Conservation (phyloP, 192 early-diverging fungal species). For the Geranomyces variabilis region DNA sequence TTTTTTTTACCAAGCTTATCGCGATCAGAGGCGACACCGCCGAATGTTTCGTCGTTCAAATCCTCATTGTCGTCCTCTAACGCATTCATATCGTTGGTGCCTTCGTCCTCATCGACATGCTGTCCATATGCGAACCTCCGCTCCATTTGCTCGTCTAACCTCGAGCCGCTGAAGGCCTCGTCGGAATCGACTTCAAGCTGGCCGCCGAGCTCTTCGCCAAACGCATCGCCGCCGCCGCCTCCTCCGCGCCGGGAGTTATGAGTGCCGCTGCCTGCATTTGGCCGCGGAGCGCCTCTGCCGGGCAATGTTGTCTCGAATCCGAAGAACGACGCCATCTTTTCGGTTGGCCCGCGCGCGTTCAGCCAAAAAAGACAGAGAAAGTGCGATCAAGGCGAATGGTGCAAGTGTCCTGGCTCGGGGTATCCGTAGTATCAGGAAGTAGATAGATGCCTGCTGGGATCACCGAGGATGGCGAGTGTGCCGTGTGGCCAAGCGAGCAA, state of each 20-base stretch:
- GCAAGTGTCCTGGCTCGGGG: too few species aligned
- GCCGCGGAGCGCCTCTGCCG: background rate
- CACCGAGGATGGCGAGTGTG: too few species aligned
- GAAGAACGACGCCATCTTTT: slow-evolving; percentile 38
- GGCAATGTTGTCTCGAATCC: slow-evolving; percentile 46
- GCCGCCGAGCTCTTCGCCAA: slow-evolving; percentile 28
- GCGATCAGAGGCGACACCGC: slow-evolving; percentile 27
- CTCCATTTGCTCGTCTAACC: slow-evolving; percentile 51
- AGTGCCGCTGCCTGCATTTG: background rate
- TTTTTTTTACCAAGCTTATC: background rate
- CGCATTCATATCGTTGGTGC: slow-evolving; percentile 5
- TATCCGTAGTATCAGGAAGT: too few species aligned
- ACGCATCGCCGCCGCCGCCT: slow-evolving; percentile 7
- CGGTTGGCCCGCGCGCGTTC: too few species aligned
- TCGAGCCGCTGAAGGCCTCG: slow-evolving; percentile 16
- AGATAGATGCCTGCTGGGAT: too few species aligned
- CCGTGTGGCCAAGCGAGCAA: too few species aligned
- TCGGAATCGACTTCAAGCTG: slow-evolving; percentile 15
- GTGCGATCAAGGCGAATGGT: too few species aligned
- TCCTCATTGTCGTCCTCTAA: slow-evolving; percentile 46
- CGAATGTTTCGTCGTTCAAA: slow-evolving; percentile 59
- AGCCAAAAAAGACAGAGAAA: too few species aligned
- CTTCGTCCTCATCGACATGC: slow-evolving; percentile 28
- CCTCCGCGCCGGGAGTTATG: background rate
- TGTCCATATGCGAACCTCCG: slow-evolving; percentile 43